Evolutionary conservation across 257 asterid genomes (phyloP).

Genomic region (Fraxinus excelsior): DNA sequence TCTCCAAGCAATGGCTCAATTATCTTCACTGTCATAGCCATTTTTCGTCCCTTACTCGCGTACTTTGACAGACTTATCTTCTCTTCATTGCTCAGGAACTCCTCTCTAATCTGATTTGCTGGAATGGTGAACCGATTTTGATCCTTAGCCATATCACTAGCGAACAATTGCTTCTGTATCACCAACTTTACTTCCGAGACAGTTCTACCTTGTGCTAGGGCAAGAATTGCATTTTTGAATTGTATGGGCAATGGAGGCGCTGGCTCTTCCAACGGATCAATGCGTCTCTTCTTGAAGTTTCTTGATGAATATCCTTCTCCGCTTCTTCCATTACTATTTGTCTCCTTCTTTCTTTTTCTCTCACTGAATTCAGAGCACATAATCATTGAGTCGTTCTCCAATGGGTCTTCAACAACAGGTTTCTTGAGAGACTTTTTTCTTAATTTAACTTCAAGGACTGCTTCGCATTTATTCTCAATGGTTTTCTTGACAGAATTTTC

Average conservation of each 20-base stretch:
- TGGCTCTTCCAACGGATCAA: neutral
- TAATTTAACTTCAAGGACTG: neutral
- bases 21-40: neutral
- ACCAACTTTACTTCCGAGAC: constrained; percentile 6
- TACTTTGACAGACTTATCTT: neutral
- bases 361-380: neutral
- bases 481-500: neutral
- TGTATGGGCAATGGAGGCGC: constrained; percentile 14
- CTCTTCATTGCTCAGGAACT: constrained; percentile 17
- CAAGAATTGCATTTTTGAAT: neutral
- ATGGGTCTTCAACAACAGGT: neutral
- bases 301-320: too few species aligned
- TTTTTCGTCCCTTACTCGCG: neutral
- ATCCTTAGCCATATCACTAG: neutral
- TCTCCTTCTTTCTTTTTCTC: neutral
- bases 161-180: constrained; percentile 11
- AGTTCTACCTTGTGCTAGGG: neutral
- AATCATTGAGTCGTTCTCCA: neutral
- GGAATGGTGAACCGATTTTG: constrained; percentile 22
- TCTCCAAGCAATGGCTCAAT: constrained; percentile 7
- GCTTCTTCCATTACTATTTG: too few species aligned
- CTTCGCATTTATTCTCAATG: neutral
- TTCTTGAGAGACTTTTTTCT: neutral
- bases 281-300: neutral
- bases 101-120: neutral